Evolutionary conservation across 2,329 filamentous ascomycete genomes (phyloP), one percentile per base, ranked within the genome.

Genomic region (Aspergillus floridensis): DNA sequence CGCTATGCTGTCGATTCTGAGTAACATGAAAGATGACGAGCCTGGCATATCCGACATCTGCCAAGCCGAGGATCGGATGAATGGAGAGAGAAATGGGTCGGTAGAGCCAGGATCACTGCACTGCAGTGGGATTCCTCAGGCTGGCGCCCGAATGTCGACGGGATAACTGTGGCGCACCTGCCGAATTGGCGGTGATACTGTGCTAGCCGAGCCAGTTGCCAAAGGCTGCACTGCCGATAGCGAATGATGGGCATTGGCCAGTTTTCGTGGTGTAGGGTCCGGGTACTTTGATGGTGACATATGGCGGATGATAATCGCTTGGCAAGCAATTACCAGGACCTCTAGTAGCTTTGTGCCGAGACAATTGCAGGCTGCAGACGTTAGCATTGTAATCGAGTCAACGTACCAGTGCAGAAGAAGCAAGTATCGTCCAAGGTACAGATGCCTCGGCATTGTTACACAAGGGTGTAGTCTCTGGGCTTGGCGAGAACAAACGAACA

Each of bases 301-400:
- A 59, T 53, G 55, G 59, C 58, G 57, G 44, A 60, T 58, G 59
- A 32, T 59, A 59, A 57, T 62, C 58, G 60, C 61, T 66, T 66
- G 65, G 65, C 66, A 65, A 49, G 48, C 35, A 58, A 59, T 61
- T 57, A 58, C 52, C 60, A 54, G 41, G 52, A 51, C 46, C 53
- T 54, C 66, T 75, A 80, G 66, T 77, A 79, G 64, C 77, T 80
- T 64, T 80, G 77, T 19, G 77, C 77, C 24, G 77, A 79, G 53
- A 78, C 76, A 56, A 74, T 69, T 63, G 77, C 77, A 66, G 77
- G 77, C 77, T 80, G 64, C 58, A 53, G 53, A 63, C 31, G 29
- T 70, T 57, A 70, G 68, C 57, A 64, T 63, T 47, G 21, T 50
- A 51, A 54, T 38, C 19, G 26, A 22, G 55, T 48, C 55, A 19